Base-by-base conservation (phyloP, 2,329 filamentous ascomycete species). In the Bipolaris victoriae region DNA sequence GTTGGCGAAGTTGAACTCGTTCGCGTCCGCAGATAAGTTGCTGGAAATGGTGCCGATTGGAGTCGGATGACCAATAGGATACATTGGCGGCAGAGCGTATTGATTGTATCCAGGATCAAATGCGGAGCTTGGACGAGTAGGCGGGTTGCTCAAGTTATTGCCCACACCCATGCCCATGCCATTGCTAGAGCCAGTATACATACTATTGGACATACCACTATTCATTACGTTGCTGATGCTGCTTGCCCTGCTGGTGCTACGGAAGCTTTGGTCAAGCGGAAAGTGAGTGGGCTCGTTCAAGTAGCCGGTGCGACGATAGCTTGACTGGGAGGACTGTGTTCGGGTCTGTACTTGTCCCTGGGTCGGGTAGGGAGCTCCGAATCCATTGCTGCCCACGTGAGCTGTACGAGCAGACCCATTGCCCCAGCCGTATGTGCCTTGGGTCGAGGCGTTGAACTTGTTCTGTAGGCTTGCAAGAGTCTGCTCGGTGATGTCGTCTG, bases 391-490 rank as follows among this genome's bases (percentile, higher is more conserved):
- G 45, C 50, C 45, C 52, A 62, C 58, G 51, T 68, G 72, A 35
- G 66, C 58, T 1, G 67, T 61, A 31, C 71, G 72, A 16, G 54
- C 50, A 16, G 60, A 33, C 44, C 73, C 66, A 40, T 63, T 66
- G 40, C 61, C 56, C 74, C 73, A 76, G 45, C 62, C 58, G 50
- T 77, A 72, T 48, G 76, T 77, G 20, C 76, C 70, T 49, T 80
- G 81, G 52, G 70, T 71, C 5, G 75, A 70, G 43, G 80, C 77
- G 62, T 84, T 83, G 70, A 84, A 83, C 52, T 72, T 80, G 69
- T 76, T 81, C 65, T 84, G 82, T 20, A 83, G 66, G 62, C 78
- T 78, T 44, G 76, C 77, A 49, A 84, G 79, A 9, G 81, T 82
- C 56, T 82, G 81, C 61, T 83, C 81, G 7, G 77, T 80, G 24